Evolutionary conservation across 352 stramenopile genomes (phyloP).

Genomic region (Phytophthora quininea): DNA sequence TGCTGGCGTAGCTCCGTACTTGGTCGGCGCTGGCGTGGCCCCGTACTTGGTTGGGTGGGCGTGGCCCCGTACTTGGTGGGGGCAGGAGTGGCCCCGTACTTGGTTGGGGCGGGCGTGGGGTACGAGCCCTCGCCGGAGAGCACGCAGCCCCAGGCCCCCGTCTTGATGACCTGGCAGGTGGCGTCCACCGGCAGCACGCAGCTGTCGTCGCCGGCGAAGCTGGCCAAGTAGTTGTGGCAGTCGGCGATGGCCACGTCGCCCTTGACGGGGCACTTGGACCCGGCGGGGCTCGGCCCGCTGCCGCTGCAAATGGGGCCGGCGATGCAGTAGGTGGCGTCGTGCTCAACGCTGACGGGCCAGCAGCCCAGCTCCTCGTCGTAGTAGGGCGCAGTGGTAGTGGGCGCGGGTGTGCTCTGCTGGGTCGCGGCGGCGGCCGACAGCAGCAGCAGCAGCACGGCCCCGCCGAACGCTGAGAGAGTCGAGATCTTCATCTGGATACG

Average conservation of each 20-base stretch:
- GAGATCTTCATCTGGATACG: conserved; percentile 34
- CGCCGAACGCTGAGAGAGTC: conserved; percentile 20
- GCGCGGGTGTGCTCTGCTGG: conserved; percentile 11
- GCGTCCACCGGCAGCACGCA: conserved; percentile 62
- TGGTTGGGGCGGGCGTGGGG: background rate
- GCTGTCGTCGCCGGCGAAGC: conserved; percentile 49
- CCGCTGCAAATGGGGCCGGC: conserved; percentile 52
- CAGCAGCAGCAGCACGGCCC: conserved; percentile 8
- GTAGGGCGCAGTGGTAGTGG: conserved; percentile 14
- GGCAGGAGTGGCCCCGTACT: too few species aligned
- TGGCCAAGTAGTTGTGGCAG: conserved; percentile 60
- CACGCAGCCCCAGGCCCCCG: conserved; percentile 73
- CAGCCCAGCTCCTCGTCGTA: conserved; percentile 46
- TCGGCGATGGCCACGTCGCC: conserved; percentile 51
- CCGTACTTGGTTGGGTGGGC: too few species aligned
- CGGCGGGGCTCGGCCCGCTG: conserved; percentile 28
- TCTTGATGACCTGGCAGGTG: conserved; percentile 67
- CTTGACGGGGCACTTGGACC: conserved; percentile 49
- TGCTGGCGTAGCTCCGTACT: too few species aligned
- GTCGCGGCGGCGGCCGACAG: conserved; percentile 13
- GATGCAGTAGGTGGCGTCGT: conserved; percentile 62
- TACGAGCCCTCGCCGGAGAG: conserved; percentile 13
- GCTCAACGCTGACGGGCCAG: conserved; percentile 48
- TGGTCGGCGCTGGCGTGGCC: conserved; percentile 2
- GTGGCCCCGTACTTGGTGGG: too few species aligned